A percentile compares a stretch with the other conserved stretches of the same genome.
Evolutionary conservation across 2,329 filamentous ascomycete species (phyloP).

Genomic region (Venturia aucupariae): DNA sequence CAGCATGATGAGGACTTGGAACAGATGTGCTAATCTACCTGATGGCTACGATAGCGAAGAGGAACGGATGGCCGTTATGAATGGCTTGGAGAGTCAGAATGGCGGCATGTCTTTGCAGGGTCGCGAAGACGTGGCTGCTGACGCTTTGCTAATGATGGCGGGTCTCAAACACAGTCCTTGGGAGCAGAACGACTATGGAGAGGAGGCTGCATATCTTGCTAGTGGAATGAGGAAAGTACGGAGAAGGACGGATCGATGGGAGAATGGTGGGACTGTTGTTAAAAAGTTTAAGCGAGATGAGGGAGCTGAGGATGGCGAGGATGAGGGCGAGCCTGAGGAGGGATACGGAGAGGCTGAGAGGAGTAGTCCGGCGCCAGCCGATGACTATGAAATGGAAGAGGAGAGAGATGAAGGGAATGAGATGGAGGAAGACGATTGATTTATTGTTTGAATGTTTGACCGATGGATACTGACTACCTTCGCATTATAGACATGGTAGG

Average conservation of each 20-base stretch:
- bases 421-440: conserved; percentile 2
- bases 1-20: conserved; percentile 48
- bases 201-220: conserved; percentile 13
- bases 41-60: conserved; percentile 40
- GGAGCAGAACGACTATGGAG: conserved; percentile 14
- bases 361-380: neutral
- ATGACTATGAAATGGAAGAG: conserved; percentile 1
- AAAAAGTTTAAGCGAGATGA: conserved; percentile 18
- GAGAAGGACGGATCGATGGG: conserved; percentile 63
- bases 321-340: conserved; percentile 10
- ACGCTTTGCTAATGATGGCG: conserved; percentile 11
- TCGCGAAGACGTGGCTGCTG: neutral
- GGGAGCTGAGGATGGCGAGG: conserved; percentile 18
- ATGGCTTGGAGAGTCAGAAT: neutral
- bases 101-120: neutral
- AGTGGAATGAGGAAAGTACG: conserved; percentile 35
- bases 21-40: conserved; percentile 41
- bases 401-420: neutral
- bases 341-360: neutral
- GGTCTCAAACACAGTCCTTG: conserved; percentile 3
- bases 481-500: neutral
- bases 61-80: conserved; percentile 18
- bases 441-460: neutral
- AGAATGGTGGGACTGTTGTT: conserved; percentile 30
- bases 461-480: neutral